Percentiles rank a stretch among this genome's conserved stretches.
phyloP scores from a whole-genome alignment of 176 grass and related monocot genomes.

The Oryza glumipatula region DNA sequence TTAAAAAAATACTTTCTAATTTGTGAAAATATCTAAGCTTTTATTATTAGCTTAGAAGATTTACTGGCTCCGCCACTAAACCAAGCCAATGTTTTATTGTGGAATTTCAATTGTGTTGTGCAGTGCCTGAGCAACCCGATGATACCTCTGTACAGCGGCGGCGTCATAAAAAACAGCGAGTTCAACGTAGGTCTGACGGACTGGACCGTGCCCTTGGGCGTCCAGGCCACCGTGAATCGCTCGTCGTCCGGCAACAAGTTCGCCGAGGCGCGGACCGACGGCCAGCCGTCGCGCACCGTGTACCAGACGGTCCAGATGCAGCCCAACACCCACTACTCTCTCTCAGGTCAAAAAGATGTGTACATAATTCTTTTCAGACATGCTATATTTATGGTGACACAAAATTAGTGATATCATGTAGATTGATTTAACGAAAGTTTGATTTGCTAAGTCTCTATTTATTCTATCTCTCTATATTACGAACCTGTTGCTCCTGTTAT shows the following conservation, averaged over 20 bases:
- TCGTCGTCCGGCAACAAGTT: constrained; percentile 53
- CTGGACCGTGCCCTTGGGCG: constrained; percentile 42
- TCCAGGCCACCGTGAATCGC: constrained; percentile 20
- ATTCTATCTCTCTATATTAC: too few species aligned
- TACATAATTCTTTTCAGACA: too few species aligned
- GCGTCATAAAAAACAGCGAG: constrained; percentile 58
- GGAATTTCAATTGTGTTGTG: background rate
- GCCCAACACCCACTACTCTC: constrained; percentile 48
- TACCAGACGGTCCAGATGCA: constrained; percentile 62
- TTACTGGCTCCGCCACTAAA: too few species aligned
- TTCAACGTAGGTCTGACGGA: constrained; percentile 47
- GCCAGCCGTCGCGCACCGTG: constrained; percentile 40
- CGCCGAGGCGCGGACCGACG: constrained; percentile 5
- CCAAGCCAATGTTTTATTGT: too few species aligned
- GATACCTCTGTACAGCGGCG: constrained; percentile 56
- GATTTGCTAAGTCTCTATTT: too few species aligned
- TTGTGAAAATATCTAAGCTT: too few species aligned
- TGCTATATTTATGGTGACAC: too few species aligned
- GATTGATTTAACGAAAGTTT: too few species aligned
- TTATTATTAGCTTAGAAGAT: too few species aligned
- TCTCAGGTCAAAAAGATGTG: constrained; percentile 28
- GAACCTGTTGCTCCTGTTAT: too few species aligned
- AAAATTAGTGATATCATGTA: too few species aligned
- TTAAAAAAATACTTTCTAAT: too few species aligned
- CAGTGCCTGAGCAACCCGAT: constrained; percentile 61